Conservation (phyloP, 2,329 filamentous ascomycete genomes). For the Aspergillus costaricaensis region DNA sequence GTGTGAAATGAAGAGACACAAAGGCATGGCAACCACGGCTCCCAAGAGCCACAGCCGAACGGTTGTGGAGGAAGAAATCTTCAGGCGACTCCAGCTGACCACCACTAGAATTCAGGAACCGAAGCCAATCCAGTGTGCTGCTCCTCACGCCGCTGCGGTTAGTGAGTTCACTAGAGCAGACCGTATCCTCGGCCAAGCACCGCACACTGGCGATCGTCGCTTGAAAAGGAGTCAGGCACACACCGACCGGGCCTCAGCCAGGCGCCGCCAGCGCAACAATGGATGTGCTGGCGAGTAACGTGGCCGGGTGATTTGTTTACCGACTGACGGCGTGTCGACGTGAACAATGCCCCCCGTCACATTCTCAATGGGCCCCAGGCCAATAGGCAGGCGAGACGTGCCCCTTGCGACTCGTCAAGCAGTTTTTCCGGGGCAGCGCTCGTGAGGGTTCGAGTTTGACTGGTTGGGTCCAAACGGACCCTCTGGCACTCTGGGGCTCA, state of each 20-base stretch:
- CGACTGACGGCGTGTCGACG: conserved; percentile 5
- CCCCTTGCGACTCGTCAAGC: conserved; percentile 22
- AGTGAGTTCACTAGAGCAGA: conserved; percentile 1
- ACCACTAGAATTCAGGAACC: not conserved
- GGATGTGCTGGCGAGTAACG: conserved; percentile 5
- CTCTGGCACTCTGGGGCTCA: not conserved
- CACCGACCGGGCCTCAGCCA: too few species aligned
- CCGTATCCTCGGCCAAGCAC: conserved; percentile 1
- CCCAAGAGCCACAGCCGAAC: not conserved
- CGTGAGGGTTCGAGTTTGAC: conserved; percentile 4
- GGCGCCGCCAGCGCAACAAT: not conserved
- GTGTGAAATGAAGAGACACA: too few species aligned
- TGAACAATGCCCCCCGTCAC: conserved; percentile 3
- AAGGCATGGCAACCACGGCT: not conserved
- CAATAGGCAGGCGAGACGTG: conserved; percentile 11
- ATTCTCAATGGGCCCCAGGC: conserved; percentile 5
- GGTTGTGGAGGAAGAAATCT: not conserved
- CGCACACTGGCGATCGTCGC: not conserved
- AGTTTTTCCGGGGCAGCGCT: conserved; percentile 6
- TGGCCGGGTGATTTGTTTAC: not conserved
- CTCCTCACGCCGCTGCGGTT: not conserved
- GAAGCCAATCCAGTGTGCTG: not conserved
- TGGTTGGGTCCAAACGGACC: not conserved
- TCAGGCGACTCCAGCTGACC: not conserved
- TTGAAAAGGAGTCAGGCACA: conserved; percentile 4